A percentile compares a stretch with the other conserved stretches of the same genome.
Evolutionary conservation across 2,329 filamentous ascomycete species (phyloP).

Genomic region (Myriosclerotinia duriaeana): DNA sequence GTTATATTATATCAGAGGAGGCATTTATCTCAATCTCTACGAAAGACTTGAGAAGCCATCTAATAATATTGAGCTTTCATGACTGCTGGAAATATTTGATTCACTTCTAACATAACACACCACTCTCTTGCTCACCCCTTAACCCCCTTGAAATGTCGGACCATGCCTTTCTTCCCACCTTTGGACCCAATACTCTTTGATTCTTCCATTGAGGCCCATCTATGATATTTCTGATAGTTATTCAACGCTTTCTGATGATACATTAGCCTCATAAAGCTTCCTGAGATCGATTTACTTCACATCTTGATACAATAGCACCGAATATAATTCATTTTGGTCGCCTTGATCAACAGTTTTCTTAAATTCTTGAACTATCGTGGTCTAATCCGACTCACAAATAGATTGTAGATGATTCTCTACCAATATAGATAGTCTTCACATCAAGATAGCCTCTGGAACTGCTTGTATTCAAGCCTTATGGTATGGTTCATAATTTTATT

Average conservation of each 20-base stretch:
- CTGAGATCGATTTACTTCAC: neutral
- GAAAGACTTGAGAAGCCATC: neutral
- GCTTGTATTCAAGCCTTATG: neutral
- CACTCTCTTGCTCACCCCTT: neutral
- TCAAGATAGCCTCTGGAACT: neutral
- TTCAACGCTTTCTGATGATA: neutral
- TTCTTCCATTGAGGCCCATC: neutral
- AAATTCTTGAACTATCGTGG: neutral
- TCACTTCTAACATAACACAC: slow-evolving; percentile 8
- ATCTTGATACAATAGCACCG: neutral
- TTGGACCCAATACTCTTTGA: neutral
- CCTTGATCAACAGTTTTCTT: neutral
- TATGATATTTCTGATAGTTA: neutral
- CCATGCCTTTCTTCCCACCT: neutral
- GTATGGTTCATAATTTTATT: neutral
- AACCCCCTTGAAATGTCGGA: neutral
- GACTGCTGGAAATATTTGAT: neutral
- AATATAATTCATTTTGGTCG: neutral
- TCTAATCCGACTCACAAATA: neutral
- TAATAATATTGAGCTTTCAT: neutral
- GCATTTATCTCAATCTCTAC: neutral
- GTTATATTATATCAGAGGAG: neutral
- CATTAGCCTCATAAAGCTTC: neutral
- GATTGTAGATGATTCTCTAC: neutral
- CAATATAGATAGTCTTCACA: neutral